Base-by-base conservation (phyloP, 2,329 filamentous ascomycete species). In the Orbilia oligospora region DNA sequence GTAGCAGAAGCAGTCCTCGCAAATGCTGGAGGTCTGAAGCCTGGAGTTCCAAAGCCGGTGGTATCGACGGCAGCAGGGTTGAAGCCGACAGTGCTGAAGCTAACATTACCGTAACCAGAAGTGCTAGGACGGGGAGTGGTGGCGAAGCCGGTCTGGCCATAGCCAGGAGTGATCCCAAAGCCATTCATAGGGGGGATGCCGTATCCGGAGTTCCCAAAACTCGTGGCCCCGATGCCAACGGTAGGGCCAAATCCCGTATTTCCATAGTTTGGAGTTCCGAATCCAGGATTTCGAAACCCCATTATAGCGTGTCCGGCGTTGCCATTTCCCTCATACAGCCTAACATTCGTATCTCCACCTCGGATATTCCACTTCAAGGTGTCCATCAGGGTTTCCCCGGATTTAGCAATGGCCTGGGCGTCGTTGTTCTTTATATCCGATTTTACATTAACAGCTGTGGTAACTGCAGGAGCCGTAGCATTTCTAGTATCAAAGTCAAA, bases 281-380 rank as follows among this genome's bases (percentile, higher is more conserved):
- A 58, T 27, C 30, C 53, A 12, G 30, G 27, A 16, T 20, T 61
- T 8, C 56, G 36, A n/a, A 44, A 61, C 36, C 56, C 36, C 33
- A 61, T 61, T 4, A 18, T n/a, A 9, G 64, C 18, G 16, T 14
- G 36, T 1, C 64, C 64, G 44, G 58, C 48, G 27, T 65, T 66
- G 9, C 48, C 69, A 18, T 72, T 64, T 2, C 44, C 38, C 16
- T 18, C 36, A 16, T 38, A 55, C 4, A 73, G 36, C 4, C 41
- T 16, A n/a, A 68, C 53, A 18, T 75, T 55, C 20, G 49, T 68
- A 55, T 70, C 71, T 2, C 71, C 71, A 12, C 71, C 71, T 18
- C 66, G 20, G 22, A 76, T 70, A 20, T 76, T 76, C 71, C 71
- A 76, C 22, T 66, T 70, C 10, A 76, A n/a, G 2, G 55, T 65